Base-by-base conservation (phyloP, 768 basidiomycete species). In the Strobilomyces confusus region DNA sequence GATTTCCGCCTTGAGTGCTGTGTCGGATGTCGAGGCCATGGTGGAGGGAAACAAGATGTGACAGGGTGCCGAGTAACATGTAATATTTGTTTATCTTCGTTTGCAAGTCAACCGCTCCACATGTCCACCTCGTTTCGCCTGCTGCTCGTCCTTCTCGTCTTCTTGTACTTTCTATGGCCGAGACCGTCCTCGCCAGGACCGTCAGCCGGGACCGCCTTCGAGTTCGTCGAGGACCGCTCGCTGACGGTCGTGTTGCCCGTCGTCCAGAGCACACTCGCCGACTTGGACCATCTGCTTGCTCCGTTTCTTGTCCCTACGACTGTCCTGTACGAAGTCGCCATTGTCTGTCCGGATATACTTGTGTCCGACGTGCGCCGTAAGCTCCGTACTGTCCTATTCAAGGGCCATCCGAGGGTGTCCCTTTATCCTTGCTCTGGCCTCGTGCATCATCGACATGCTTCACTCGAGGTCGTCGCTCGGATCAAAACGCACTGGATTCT, bases 1-100 rank as follows among this genome's bases (percentile, higher is more conserved):
- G 40, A 86, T 86, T 71, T 86, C 84, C 56, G 71, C 79, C 64
- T 79, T 83, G 51, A 86, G 81, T 32, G 80, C 81, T 65, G 83
- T 77, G 54, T 73, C 70, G 46, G 69, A 61, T 37, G 74, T 76
- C 29, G 77, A 72, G 55, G 77, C 63, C 77, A 77, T 78, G 56
- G 57, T 65, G 62, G 71, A 51, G 22, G 48, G 26, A 45, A 46
- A 56, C 42, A 6, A 32, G 55, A 30, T 30, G 42, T 19, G 22
- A n/a, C 20, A 23, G 5, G 3, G n/a, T 5, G 15, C 25, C 19
- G 34, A 25, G 30, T 45, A n/a, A n/a, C n/a, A 29, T 12, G 26
- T 46, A 14, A 23, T n/a, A n/a, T n/a, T 14, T 11, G 9, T 19
- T 11, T 33, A 12, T 25, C 34, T 19, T 3, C 9, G 37, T 49